phyloP scores from a whole-genome alignment of 148 eudicot genomes.

The Chenopodium quinoa region DNA sequence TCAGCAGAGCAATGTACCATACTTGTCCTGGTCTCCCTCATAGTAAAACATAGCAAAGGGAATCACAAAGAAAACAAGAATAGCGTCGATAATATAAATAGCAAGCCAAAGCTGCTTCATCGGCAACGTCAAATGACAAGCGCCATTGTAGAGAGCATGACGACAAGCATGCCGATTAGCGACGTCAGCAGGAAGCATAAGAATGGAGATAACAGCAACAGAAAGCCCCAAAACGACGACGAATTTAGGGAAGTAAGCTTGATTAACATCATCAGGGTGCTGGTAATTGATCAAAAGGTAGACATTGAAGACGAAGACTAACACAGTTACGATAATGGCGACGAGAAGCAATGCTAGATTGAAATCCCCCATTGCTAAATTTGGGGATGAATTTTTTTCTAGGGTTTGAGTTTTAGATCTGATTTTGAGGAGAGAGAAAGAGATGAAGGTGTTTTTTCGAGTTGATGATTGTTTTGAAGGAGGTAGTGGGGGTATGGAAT shows the following conservation, averaged over 20 bases:
- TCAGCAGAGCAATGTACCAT: neutral
- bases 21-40: slow-evolving; percentile 99
- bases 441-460: neutral
- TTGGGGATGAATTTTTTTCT: neutral
- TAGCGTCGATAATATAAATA: slow-evolving; percentile 69
- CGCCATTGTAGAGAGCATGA: slow-evolving; percentile 87
- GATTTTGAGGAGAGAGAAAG: slow-evolving; percentile 1
- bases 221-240: slow-evolving; percentile 96
- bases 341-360: slow-evolving; percentile 88
- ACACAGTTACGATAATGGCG: slow-evolving; percentile 67
- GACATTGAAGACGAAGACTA: slow-evolving; percentile 80
- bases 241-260: slow-evolving; percentile 92
- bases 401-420: slow-evolving; percentile 16
- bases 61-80: slow-evolving; percentile 85
- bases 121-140: slow-evolving; percentile 85
- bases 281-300: slow-evolving; percentile 92
- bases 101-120: slow-evolving; percentile 96
- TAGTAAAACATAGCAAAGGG: slow-evolving; percentile 97
- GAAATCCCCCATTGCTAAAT: slow-evolving; percentile 84
- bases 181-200: slow-evolving; percentile 96
- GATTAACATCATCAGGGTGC: slow-evolving; percentile 90
- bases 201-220: slow-evolving; percentile 80
- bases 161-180: slow-evolving; percentile 95
- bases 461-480: neutral
- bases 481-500: neutral